Base-by-base conservation (phyloP, 805 yeast species). In the Saccharomycopsis microspora region DNA sequence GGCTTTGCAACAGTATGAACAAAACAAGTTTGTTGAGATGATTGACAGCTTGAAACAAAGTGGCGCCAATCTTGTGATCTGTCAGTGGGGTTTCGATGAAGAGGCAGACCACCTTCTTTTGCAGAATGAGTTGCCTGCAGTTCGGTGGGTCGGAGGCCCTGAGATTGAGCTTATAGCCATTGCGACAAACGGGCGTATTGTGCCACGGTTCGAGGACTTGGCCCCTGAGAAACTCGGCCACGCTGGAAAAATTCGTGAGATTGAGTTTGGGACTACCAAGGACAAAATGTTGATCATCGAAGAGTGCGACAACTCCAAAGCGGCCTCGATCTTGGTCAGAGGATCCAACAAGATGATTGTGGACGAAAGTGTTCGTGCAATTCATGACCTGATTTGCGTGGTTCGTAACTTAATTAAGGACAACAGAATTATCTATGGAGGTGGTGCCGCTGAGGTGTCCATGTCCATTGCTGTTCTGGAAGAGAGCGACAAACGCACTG, bases 321-420 rank as follows among this genome's bases (percentile, higher is more conserved):
- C 89, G 10, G 95, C 96, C 81, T 88, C 97, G 1, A 84, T 95
- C 59, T 83, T 93, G 63, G 73, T 93, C 42, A 79, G 98, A 64
- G 99, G 99, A 37, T 85, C 96, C 5, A 93, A 89, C 67, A 89
- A 85, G 66, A 94, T 93, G 98, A 87, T 94, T 59, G 90, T 86
- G 32, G 98, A 90, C 60, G 99, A 93, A 69, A 94, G 96, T 45
- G 78, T 85, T 55, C 82, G 99, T 64, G 97, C 98, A 1, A 72
- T 93, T 50, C 97, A 93, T 60, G 99, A 93, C 64, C 85, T 98
- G 5, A 70, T 93, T 49, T 90, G 98, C 69, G 99, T 94, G 41
- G 98, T 93, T 32, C 84, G 98, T 69, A 94, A 93, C 68, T 76
- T 93, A 62, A 82, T 94, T 45, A 78, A 82, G 59, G 97, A 94